Percentiles rank a stretch among this genome's conserved stretches.
Conservation (phyloP, 192 early-diverging fungal species). For the Coemansia guatemalensis region DNA sequence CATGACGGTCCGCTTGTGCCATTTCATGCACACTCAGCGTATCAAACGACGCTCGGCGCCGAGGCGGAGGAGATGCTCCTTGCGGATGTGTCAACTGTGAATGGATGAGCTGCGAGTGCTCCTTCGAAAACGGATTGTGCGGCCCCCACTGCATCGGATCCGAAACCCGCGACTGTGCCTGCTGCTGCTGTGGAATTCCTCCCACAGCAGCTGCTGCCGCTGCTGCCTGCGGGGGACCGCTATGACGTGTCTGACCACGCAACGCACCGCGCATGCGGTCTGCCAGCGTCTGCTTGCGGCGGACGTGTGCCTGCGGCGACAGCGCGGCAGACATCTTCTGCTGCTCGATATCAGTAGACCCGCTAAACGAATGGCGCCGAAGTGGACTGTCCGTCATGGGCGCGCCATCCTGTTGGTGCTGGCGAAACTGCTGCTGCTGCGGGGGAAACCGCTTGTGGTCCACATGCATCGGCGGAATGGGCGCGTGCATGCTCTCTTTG, state of each 20-base stretch:
- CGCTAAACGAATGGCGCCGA: constrained; percentile 50
- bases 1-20: constrained; percentile 36
- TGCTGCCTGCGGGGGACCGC: not conserved
- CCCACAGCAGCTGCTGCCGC: constrained; percentile 4
- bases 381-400: constrained; percentile 22
- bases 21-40: constrained; percentile 50
- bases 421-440: constrained; percentile 3
- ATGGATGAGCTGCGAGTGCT: not conserved
- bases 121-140: constrained; percentile 22
- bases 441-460: not conserved
- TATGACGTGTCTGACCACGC: constrained; percentile 10
- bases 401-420: not conserved
- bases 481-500: constrained; percentile 51
- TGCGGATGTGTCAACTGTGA: not conserved
- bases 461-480: constrained; percentile 47
- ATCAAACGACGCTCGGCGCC: constrained; percentile 47
- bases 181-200: not conserved
- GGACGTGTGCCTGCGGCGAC: constrained; percentile 41
- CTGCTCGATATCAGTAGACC: constrained; percentile 48
- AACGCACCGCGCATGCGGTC: constrained; percentile 38
- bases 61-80: not conserved
- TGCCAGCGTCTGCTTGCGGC: constrained; percentile 37
- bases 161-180: not conserved
- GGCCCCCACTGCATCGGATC: constrained; percentile 10
- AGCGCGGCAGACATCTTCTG: constrained; percentile 32